Evolutionary conservation across 768 basidiomycete genomes (phyloP).

Genomic region (Suillus americanus): DNA sequence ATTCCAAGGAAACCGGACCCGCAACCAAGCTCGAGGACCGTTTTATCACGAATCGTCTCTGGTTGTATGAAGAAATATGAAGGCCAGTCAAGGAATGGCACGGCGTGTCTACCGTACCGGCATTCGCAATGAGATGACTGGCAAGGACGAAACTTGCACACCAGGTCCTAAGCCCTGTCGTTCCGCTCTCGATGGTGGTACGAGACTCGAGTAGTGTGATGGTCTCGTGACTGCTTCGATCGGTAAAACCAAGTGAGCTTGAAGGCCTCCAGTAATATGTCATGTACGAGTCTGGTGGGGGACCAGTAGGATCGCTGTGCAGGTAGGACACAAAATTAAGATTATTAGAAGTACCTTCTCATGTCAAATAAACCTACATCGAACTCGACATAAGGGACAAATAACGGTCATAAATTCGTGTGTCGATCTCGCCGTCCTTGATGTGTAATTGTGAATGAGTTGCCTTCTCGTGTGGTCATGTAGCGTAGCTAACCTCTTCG

Average conservation of each 20-base stretch:
- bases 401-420: constrained; percentile 63
- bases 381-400: constrained; percentile 43
- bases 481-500: constrained; percentile 45
- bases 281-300: constrained; percentile 48
- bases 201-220: constrained; percentile 73
- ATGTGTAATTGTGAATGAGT: constrained; percentile 11
- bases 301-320: constrained; percentile 23
- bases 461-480: too few species aligned
- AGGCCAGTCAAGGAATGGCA: background rate
- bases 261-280: constrained; percentile 61
- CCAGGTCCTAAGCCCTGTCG: constrained; percentile 83
- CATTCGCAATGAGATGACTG: constrained; percentile 55
- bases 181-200: constrained; percentile 71
- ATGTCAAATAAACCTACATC: constrained; percentile 12
- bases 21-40: constrained; percentile 72
- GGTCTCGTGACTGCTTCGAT: constrained; percentile 32
- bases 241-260: background rate
- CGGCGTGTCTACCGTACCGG: constrained; percentile 40
- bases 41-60: constrained; percentile 44
- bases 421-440: constrained; percentile 63
- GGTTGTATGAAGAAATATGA: background rate
- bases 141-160: constrained; percentile 66
- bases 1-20: constrained; percentile 77
- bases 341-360: background rate
- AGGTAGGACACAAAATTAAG: background rate